Evolutionary conservation across 1,284 basidiomycete species (phyloP).

Genomic region (Ustilago vetiveriae): DNA sequence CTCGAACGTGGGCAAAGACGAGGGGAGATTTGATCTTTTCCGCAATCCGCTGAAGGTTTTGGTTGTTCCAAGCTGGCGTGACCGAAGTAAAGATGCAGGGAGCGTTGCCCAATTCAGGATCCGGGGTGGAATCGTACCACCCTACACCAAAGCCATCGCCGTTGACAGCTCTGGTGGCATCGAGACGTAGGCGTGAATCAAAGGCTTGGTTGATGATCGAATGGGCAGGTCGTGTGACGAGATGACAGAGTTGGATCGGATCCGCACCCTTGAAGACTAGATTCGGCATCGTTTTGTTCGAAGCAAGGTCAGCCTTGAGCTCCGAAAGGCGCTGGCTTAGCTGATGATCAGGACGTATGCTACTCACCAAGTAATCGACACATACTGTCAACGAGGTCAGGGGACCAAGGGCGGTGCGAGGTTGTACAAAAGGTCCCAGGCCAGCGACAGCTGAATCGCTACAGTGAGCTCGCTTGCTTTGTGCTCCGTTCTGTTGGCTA

Average conservation of each 20-base stretch:
- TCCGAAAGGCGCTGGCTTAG: neutral
- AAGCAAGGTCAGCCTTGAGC: neutral
- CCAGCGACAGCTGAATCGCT: too few relatives aligned
- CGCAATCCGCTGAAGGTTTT: slow-evolving; percentile 59
- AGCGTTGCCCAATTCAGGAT: slow-evolving; percentile 49
- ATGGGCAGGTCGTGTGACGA: slow-evolving; percentile 89
- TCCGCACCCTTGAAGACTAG: slow-evolving; percentile 62
- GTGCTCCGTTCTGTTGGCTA: too few relatives aligned
- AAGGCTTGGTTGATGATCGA: slow-evolving; percentile 74
- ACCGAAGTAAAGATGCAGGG: slow-evolving; percentile 98
- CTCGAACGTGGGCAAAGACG: slow-evolving; percentile 62
- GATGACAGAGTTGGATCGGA: slow-evolving; percentile 69
- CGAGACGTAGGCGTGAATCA: slow-evolving; percentile 68
- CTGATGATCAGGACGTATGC: neutral
- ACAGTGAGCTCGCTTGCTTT: too few relatives aligned
- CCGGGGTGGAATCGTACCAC: slow-evolving; percentile 69
- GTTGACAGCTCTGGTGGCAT: slow-evolving; percentile 61
- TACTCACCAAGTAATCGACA: slow-evolving; percentile 47
- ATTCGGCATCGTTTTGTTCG: slow-evolving; percentile 10
- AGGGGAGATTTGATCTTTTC: slow-evolving; percentile 65
- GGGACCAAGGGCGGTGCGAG: too few relatives aligned
- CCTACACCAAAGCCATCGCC: slow-evolving; percentile 98
- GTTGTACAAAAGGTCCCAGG: too few relatives aligned
- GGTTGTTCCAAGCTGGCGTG: slow-evolving; percentile 72
- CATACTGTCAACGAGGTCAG: slow-evolving; percentile 15